Conservation (phyloP, 306 rosid genomes). For the Rosa chinensis region DNA sequence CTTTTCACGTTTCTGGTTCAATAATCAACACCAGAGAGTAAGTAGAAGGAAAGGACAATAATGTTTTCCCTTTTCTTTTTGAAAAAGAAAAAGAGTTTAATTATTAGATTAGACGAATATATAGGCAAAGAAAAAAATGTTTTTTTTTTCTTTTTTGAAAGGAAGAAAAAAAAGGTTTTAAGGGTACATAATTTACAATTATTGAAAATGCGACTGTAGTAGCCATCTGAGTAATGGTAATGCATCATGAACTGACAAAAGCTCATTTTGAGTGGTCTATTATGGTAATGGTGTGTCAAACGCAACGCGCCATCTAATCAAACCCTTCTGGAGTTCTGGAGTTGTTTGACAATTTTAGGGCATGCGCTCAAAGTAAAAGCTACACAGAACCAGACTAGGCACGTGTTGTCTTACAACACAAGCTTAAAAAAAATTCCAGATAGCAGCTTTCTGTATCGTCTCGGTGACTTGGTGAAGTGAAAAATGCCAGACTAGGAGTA, state of each 20-base stretch:
- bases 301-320: conserved; percentile 20
- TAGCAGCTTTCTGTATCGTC: background rate
- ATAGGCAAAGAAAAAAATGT: background rate
- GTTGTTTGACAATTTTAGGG: conserved; percentile 2
- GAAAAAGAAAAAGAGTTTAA: background rate
- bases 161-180: background rate
- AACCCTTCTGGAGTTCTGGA: background rate
- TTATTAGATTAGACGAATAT: conserved; percentile 6
- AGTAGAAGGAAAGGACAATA: background rate
- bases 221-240: background rate
- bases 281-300: conserved; percentile 9
- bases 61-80: background rate
- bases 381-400: background rate
- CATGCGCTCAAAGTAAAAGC: conserved; percentile 8
- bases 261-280: background rate
- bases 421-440: background rate
- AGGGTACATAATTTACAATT: conserved; percentile 12
- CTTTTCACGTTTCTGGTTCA: background rate
- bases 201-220: background rate
- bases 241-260: conserved; percentile 8
- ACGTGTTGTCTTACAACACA: conserved; percentile 10
- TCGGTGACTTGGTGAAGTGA: conserved; percentile 4
- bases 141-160: too few relatives aligned
- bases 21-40: background rate
- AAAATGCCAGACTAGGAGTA: background rate